These are phyloP conservation scores for Balakata baccata DNA, from an alignment of 345 rosid species.

Conservation along the genomic window DNA sequence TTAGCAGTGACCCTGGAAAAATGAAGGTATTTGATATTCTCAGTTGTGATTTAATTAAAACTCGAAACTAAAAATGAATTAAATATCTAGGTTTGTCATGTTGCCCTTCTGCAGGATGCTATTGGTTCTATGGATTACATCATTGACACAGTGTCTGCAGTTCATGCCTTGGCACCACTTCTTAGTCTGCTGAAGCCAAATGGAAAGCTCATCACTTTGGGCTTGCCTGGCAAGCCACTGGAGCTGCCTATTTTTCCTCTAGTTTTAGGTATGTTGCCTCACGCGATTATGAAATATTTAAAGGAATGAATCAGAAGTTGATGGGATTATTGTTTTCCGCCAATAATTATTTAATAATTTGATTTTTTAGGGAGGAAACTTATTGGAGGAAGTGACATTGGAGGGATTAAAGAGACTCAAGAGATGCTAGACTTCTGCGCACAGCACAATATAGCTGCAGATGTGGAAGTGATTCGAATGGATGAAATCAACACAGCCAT, in stretches of 20 bases:
- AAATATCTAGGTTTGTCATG: background rate
- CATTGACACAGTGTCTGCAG: constrained; percentile 81
- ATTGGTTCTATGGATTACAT: constrained; percentile 72
- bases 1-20: constrained; percentile 50
- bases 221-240: constrained; percentile 74
- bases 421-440: constrained; percentile 93
- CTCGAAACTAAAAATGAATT: background rate
- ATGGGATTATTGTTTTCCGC: too few relatives aligned
- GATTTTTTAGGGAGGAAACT: constrained; percentile 56
- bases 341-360: background rate
- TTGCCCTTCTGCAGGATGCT: constrained; percentile 46
- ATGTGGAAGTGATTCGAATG: constrained; percentile 70
- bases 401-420: constrained; percentile 79
- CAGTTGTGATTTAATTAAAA: background rate
- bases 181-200: constrained; percentile 63
- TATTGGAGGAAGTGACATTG: constrained; percentile 73
- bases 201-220: constrained; percentile 70
- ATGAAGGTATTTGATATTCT: constrained; percentile 49
- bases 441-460: constrained; percentile 64
- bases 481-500: constrained; percentile 70
- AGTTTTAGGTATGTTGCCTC: constrained; percentile 45
- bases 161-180: constrained; percentile 65
- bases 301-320: too few relatives aligned
- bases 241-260: constrained; percentile 72
- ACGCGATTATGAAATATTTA: background rate